Evolutionary conservation across 306 rosid species (phyloP).

Genomic region (Ceratonia siliqua): DNA sequence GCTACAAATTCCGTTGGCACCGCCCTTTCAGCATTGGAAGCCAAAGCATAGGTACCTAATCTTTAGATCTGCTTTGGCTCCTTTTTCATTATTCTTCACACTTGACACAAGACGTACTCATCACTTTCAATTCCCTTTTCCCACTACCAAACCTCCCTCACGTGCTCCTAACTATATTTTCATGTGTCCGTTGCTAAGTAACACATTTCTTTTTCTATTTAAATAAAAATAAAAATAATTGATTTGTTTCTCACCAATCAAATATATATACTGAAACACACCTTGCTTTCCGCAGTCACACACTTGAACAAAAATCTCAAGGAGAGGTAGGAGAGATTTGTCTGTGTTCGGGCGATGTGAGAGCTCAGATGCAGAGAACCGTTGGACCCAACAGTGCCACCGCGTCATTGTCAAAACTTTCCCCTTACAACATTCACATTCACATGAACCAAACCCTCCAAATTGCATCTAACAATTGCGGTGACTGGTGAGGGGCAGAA

Average conservation of each 20-base stretch:
- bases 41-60: not conserved
- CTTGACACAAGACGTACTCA: no score
- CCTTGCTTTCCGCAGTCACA: no score
- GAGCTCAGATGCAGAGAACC: slow-evolving; percentile 22
- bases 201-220: no score
- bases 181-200: no score
- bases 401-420: no score
- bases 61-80: not conserved
- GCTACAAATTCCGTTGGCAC: slow-evolving; percentile 2
- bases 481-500: no score
- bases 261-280: no score
- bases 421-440: no score
- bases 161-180: slow-evolving; percentile 29
- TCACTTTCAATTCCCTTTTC: not conserved
- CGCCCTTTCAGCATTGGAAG: slow-evolving; percentile 21
- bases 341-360: not conserved
- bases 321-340: not conserved
- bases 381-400: not conserved
- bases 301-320: not conserved
- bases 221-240: no score
- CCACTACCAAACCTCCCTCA: not conserved
- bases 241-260: no score
- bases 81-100: not conserved
- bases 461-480: no score
- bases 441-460: not conserved